These are phyloP conservation scores for Nemania sp. DNA, from an alignment of 2,329 filamentous ascomycete genomes.

Conservation along the genomic window DNA sequence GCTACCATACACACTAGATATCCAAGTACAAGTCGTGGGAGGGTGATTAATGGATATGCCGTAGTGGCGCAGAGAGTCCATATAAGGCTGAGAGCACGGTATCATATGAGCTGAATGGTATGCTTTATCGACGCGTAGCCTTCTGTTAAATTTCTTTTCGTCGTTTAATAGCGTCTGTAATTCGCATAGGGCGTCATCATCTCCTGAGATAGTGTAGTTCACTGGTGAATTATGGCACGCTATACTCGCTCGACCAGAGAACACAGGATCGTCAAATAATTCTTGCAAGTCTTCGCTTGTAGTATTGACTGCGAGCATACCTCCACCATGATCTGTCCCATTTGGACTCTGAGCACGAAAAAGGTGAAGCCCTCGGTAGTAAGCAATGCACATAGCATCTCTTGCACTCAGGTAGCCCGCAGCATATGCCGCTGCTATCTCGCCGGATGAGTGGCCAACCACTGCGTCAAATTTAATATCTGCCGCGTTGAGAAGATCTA, in stretches of 20 bases:
- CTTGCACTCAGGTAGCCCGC: not conserved
- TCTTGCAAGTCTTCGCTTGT: conserved; percentile 30
- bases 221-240: conserved; percentile 43
- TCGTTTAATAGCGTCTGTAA: conserved; percentile 25
- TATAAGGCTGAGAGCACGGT: conserved; percentile 10
- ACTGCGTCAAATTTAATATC: not conserved
- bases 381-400: conserved; percentile 37
- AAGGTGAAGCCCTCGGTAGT: conserved; percentile 47
- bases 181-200: conserved; percentile 36
- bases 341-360: conserved; percentile 17
- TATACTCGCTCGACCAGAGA: conserved; percentile 38
- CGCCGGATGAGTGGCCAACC: conserved; percentile 18
- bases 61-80: conserved; percentile 5
- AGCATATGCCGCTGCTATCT: conserved; percentile 20
- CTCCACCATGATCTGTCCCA: conserved; percentile 34
- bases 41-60: not conserved
- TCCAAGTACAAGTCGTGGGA: conserved; percentile 3
- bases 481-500: conserved; percentile 30
- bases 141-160: not conserved
- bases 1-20: conserved; percentile 3
- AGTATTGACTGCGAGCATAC: conserved; percentile 53
- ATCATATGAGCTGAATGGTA: conserved; percentile 20
- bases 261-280: conserved; percentile 26
- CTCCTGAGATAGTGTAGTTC: conserved; percentile 44
- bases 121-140: not conserved